These are phyloP conservation scores for Mrakia hoshinonis DNA, from an alignment of 768 basidiomycete genomes.

Conservation along the genomic window DNA sequence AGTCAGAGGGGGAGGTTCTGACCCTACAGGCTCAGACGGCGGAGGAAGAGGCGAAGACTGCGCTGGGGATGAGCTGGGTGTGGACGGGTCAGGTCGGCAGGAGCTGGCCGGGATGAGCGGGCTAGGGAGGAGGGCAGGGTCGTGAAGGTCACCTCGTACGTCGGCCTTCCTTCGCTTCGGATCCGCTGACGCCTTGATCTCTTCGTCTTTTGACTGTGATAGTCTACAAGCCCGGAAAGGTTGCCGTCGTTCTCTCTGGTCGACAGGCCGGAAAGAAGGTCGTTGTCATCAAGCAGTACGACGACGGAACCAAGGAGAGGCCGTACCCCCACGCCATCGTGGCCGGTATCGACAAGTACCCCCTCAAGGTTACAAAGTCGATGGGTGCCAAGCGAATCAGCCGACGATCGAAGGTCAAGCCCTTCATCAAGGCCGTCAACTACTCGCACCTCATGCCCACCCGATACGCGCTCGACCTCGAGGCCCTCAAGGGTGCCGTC, in stretches of 20 bases:
- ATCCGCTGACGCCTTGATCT: background rate
- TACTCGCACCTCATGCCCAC: constrained; percentile 99
- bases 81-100: background rate
- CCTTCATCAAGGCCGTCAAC: constrained; percentile 98
- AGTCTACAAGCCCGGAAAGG: constrained; percentile 65
- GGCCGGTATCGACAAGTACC: constrained; percentile 96
- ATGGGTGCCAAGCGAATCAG: constrained; percentile 96
- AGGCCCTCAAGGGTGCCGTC: constrained; percentile 81
- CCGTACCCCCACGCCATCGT: constrained; percentile 97
- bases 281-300: constrained; percentile 93
- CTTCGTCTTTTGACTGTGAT: background rate
- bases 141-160: background rate
- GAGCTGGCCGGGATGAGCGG: background rate
- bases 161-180: background rate
- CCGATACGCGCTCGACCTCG: constrained; percentile 94
- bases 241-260: constrained; percentile 94
- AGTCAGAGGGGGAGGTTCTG: background rate
- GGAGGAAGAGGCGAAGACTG: background rate
- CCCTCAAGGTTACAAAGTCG: constrained; percentile 89
- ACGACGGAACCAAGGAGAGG: constrained; percentile 92
- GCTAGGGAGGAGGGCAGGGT: too few relatives aligned
- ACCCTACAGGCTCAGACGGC: background rate
- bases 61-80: background rate
- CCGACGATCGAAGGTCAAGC: constrained; percentile 93
- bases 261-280: constrained; percentile 99